Base-by-base conservation (phyloP, 768 basidiomycete genomes). In the Trametes punicea region DNA sequence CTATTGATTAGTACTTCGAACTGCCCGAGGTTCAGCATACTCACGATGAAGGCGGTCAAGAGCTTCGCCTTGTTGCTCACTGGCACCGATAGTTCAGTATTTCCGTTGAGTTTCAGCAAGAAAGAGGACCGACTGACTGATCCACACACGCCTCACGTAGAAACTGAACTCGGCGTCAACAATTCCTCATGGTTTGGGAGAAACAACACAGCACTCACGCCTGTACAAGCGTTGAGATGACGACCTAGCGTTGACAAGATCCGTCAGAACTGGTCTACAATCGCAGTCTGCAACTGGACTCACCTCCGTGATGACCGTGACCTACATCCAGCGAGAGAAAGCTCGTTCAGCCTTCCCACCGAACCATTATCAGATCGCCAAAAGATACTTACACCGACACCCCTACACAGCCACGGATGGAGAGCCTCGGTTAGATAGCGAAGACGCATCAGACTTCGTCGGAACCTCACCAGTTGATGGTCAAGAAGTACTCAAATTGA, bases 21-120 rank as follows among this genome's bases (percentile, higher is more conserved):
- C 2, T 6, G 21, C 2, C 29, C 15, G 9, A 31, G 31, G 16
- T 18, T 21, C 1, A 13, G 7, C 10, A 8, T 15, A 46, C 45
- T 39, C 36, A 54, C 52, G n/a, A 54, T 54, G 44, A 54, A 46
- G 18, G 26, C 25, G 36, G 52, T 46, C 25, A 54, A 33, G 36
- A 46, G 27, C 26, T 29, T 54, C 15, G 52, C 44, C 52, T 54
- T 54, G 44, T 54, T 54, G 45, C 52, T 54, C 52, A 54, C 52
- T 54, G n/a, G 3, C 8, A n/a, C 9, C 7, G 26, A 30, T 30
- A 20, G 20, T 10, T 46, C 20, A 47, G 31, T 33, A 3, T 16
- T 21, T 7, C 5, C 6, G 18, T 3, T 20, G 1, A 15, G 18
- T 13, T 33, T 1, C 16, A 20, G n/a, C 6, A 5, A 11, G 6